phyloP scores from a whole-genome alignment of 352 stramenopile genomes.

The Globisporangium parvum region DNA sequence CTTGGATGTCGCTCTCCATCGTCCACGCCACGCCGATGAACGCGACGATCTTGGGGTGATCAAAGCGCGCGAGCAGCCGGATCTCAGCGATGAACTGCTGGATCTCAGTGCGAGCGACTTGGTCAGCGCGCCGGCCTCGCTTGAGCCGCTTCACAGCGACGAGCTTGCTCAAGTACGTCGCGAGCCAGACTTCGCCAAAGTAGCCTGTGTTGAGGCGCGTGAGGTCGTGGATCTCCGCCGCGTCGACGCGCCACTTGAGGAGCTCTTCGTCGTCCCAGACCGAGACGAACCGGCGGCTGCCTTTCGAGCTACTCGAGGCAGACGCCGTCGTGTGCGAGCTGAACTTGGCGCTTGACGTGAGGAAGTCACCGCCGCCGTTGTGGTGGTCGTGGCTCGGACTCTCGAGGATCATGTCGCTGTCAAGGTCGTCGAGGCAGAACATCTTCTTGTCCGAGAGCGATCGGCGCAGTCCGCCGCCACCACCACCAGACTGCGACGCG shows the following conservation, averaged over 20 bases:
- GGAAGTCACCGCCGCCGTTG: conserved; percentile 3
- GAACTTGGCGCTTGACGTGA: conserved; percentile 5
- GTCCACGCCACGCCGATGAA: conserved; percentile 49
- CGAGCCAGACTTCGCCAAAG: conserved; percentile 50
- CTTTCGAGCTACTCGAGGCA: conserved; percentile 1
- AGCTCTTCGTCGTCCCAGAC: conserved; percentile 69
- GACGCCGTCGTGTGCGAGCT: neutral
- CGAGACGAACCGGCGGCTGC: conserved; percentile 10
- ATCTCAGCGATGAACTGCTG: conserved; percentile 48
- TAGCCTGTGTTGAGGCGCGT: conserved; percentile 27
- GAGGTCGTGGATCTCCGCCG: conserved; percentile 22
- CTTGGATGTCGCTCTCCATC: conserved; percentile 26
- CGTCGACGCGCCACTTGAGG: conserved; percentile 43
- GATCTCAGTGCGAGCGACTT: conserved; percentile 16
- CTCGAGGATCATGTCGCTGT: conserved; percentile 14
- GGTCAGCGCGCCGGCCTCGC: conserved; percentile 10
- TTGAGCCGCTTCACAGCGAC: conserved; percentile 52
- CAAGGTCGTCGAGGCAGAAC: conserved; percentile 13
- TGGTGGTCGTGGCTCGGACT: neutral
- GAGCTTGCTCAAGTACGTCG: conserved; percentile 33
- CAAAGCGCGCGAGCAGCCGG: conserved; percentile 32
- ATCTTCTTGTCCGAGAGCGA: conserved; percentile 13
- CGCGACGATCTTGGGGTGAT: conserved; percentile 43
- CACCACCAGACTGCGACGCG: too few relatives aligned
- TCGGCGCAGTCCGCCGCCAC: neutral